Percentiles rank a stretch among this genome's conserved stretches.
Evolutionary conservation across 176 grass and related monocot genomes (phyloP).

Genomic region (Tuctoria greenei): DNA sequence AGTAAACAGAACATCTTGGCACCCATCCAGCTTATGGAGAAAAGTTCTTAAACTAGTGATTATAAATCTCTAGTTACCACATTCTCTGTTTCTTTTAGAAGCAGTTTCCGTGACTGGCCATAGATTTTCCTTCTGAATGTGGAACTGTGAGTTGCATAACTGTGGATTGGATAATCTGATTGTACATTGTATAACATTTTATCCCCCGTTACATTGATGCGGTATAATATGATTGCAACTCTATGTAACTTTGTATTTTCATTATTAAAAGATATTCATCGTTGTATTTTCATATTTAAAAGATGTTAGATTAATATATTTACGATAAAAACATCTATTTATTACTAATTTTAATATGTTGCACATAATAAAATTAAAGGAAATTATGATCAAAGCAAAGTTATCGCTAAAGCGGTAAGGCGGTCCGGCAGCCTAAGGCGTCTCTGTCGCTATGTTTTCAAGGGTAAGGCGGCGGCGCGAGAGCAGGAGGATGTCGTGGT

Average conservation of each 20-base stretch:
- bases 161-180: neutral
- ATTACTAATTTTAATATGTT: too few species aligned
- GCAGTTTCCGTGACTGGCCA: neutral
- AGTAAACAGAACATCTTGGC: conserved; percentile 92
- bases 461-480: too few species aligned
- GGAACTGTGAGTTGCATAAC: neutral
- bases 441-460: too few species aligned
- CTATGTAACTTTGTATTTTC: neutral
- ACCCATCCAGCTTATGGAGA: conserved; percentile 90
- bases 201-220: neutral
- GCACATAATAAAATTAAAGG: too few species aligned
- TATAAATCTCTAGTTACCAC: neutral
- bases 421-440: too few species aligned
- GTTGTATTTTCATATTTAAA: too few species aligned
- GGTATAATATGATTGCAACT: neutral
- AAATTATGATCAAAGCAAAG: too few species aligned
- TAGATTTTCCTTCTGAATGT: neutral
- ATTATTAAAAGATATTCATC: neutral
- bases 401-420: too few species aligned
- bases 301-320: too few species aligned
- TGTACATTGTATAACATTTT: neutral
- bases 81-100: conserved; percentile 9
- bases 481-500: too few species aligned
- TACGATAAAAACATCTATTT: too few species aligned
- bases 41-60: conserved; percentile 55